Evolutionary conservation across 306 rosid species (phyloP), one percentile per base, ranked within the genome.

Genomic region (Abrus precatorius): DNA sequence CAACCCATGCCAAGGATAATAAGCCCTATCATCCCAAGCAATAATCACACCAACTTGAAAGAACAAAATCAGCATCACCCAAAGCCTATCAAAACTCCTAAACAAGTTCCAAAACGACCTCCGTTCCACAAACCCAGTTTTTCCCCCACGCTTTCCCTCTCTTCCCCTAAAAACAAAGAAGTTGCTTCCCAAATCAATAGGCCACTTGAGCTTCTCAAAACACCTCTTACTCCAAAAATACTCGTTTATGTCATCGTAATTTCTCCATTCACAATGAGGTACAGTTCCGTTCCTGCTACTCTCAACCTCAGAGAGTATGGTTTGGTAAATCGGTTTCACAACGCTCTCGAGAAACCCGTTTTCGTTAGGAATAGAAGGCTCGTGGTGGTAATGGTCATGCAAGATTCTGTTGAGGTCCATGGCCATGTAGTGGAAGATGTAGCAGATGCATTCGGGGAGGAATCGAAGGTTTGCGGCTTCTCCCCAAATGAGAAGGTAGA

Each of bases 61-160:
- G 74, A 94, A 92, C 85, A 92, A 75, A 27, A 87, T 34, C 80
- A 94, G 76, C 98, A 94, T 91, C 53, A 94, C 84, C 98, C 98
- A 94, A 5, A 94, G 89, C 85, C 96, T 81, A 60, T 94, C 98
- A 5, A 94, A 94, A 72, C 98, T 94, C 84, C 98, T 65, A 30
- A 86, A 84, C 86, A 94, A 79, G 83, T 94, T 94, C 97, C 92
- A 92, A 83, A 94, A 94, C 59, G 98, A 94, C 69, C 98, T 90
- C 88, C 87, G 97, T 85, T 94, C 98, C 52, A 94, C 97, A 84
- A 90, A 94, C n/a, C 98, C 98, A 20, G 98, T 94, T 86, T 94
- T 94, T 0, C 98, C 98, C 63, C 92, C 97, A 72, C 84, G 97
- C 88, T 75, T 90, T 56, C 89, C 20, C 20, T 20, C 20, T 20